phyloP scores from a whole-genome alignment of 352 stramenopile genomes.

The Globisporangium paddicum region DNA sequence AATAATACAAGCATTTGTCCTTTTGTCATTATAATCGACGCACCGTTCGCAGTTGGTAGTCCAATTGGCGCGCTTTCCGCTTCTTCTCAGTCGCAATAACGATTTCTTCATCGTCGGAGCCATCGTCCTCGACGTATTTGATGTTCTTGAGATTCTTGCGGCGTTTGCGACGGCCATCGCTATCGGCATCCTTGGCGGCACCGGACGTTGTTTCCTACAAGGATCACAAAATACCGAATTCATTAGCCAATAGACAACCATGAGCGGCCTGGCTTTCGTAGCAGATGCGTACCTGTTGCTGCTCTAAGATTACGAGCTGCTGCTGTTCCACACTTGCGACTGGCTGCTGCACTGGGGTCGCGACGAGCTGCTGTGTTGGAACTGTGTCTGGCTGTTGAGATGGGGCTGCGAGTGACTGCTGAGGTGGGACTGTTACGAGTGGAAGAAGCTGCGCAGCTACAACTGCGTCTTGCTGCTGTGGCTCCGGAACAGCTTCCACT shows the following conservation, averaged over 20 bases:
- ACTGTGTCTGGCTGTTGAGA: background rate
- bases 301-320: background rate
- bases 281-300: background rate
- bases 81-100: conserved; percentile 53
- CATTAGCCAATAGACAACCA: background rate
- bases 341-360: background rate
- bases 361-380: background rate
- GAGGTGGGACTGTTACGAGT: background rate
- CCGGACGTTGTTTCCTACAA: conserved; percentile 1
- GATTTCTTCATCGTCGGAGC: conserved; percentile 62
- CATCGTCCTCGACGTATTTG: conserved; percentile 74
- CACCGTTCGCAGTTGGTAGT: conserved; percentile 61
- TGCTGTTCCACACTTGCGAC: background rate
- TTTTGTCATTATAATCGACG: background rate
- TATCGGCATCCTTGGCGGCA: background rate
- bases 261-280: background rate
- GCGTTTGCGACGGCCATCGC: conserved; percentile 27
- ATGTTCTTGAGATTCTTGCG: conserved; percentile 47
- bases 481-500: background rate
- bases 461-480: background rate
- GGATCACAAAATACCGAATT: background rate
- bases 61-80: conserved; percentile 64
- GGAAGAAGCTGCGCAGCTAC: background rate
- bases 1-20: background rate
- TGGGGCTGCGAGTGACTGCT: background rate